Base-by-base conservation (phyloP, 169 alveolate genomes). In the Plasmodium billcollinsi region DNA sequence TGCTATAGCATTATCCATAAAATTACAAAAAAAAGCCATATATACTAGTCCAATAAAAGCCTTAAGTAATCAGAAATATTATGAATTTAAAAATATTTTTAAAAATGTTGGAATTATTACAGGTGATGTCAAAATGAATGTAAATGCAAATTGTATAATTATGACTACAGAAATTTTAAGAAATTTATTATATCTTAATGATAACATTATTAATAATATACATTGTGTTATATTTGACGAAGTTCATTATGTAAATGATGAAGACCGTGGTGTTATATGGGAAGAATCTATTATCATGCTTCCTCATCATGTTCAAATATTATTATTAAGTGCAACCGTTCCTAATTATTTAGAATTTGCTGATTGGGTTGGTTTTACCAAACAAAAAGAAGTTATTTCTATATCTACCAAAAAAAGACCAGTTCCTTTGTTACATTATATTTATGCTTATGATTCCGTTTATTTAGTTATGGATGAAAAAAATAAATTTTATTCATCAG, bases 41-140 rank as follows among this genome's bases (percentile, higher is more conserved):
- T 99, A 98, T 95, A 98, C 99, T 6, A 96, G 99, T 14, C 99
- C 99, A 0, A 98, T 99, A 52, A 99, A 99, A 95, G 99, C 99
- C 2, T 93, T 99, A 78, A 96, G 99, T 80, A 99, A 99, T 89
- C 99, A 99, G 94, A 99, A 99, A 92, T 98, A 94, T 91, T 66
- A 98, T 12, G 99, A 99, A 74, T 97, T 97, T 92, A 92, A 89
- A 47, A 73, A 80, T 62, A 96, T 95, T 63, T 97, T 97, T 80
- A 95, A 93, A 39, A 66, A 95, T 20, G 99, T 98, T 21, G 99
- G 99, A 3, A 97, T 99, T 20, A 88, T 97, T 39, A 99, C 99
- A 14, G 99, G 99, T 11, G 99, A 99, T 95, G 99, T 98, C 8
- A 92, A 97, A 29, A 93, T 99, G 70, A 98, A 98, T 92, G 98